Evolutionary conservation across 208 protist genomes (phyloP).

Genomic region (Acanthamoeba sp.): DNA sequence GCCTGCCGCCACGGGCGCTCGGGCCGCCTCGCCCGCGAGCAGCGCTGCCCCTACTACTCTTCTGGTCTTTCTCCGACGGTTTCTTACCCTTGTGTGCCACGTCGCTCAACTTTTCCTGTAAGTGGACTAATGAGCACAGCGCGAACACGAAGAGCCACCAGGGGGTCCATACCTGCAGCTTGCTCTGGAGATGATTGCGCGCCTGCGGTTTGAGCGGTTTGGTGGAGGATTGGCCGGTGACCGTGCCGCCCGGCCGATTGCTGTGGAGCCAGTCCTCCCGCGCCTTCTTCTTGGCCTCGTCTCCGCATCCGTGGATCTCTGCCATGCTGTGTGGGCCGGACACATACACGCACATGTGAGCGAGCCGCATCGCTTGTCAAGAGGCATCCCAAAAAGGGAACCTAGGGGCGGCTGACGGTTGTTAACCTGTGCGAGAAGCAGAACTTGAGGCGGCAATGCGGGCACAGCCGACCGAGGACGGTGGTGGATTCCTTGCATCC

Average conservation of each 20-base stretch:
- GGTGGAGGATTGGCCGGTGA: constrained; percentile 36
- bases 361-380: neutral
- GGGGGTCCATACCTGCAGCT: neutral
- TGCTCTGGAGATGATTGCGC: constrained; percentile 29
- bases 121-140: neutral
- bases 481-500: constrained; percentile 41
- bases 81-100: constrained; percentile 56
- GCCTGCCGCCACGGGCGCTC: neutral
- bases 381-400: no score
- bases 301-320: constrained; percentile 63
- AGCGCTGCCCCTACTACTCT: neutral
- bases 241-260: constrained; percentile 25
- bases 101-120: constrained; percentile 5
- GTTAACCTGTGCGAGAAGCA: constrained; percentile 70
- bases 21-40: neutral
- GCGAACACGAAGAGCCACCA: neutral
- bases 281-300: constrained; percentile 62
- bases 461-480: constrained; percentile 47
- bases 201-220: constrained; percentile 44
- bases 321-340: neutral
- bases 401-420: no score
- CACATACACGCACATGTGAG: neutral
- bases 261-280: constrained; percentile 48
- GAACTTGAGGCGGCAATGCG: constrained; percentile 62
- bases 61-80: constrained; percentile 7